phyloP scores from a whole-genome alignment of 106 monocot species.

The Dendrobium huoshanense region DNA sequence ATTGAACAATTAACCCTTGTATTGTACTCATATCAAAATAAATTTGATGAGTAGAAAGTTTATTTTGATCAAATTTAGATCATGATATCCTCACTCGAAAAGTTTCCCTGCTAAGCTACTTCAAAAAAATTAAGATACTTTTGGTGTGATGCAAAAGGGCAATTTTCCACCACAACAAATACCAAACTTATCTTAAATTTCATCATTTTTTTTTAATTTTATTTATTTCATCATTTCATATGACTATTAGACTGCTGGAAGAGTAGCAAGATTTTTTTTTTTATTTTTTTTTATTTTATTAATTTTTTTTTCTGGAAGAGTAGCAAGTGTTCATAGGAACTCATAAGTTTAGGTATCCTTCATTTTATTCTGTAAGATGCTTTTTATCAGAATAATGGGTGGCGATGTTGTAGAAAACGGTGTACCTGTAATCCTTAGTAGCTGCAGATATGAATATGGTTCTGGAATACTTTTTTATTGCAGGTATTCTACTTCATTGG shows the following conservation, averaged over 20 bases:
- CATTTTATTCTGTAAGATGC: background rate
- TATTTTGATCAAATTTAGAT: no score
- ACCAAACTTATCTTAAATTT: no score
- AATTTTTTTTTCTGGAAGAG: background rate
- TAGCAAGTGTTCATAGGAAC: background rate
- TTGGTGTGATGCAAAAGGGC: background rate
- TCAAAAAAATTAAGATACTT: background rate
- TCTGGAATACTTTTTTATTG: conserved; percentile 1
- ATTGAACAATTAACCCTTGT: no score
- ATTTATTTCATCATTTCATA: background rate
- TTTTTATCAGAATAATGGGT: background rate
- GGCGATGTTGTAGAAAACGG: background rate
- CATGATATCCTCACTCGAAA: no score
- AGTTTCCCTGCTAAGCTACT: background rate
- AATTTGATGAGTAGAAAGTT: no score
- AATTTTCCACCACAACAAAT: background rate
- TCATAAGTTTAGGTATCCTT: background rate
- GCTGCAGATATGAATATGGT: background rate
- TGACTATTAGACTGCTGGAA: background rate
- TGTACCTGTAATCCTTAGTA: background rate
- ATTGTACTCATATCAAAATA: no score
- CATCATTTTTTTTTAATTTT: no score
- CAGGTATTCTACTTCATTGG: conserved; percentile 51
- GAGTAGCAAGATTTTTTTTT: background rate
- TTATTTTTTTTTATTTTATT: no score